Conservation (phyloP, 1,284 basidiomycete genomes). For the Cronartium quercuum region DNA sequence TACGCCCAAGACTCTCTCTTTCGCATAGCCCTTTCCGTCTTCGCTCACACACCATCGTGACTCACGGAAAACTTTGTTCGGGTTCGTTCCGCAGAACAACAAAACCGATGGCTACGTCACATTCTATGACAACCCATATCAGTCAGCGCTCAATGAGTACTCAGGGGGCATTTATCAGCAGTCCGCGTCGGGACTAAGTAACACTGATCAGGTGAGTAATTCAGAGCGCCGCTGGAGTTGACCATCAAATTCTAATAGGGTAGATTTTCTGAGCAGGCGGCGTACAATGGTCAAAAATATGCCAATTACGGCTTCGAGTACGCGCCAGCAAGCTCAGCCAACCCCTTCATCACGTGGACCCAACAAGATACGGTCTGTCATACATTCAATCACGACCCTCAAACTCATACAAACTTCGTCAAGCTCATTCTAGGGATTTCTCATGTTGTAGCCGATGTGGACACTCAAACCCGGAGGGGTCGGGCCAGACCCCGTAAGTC, state of each 20-base stretch:
- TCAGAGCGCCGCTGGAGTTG: background rate
- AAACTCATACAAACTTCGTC: constrained; percentile 56
- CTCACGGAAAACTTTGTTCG: constrained; percentile 42
- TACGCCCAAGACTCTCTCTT: constrained; percentile 36
- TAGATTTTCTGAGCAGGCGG: constrained; percentile 45
- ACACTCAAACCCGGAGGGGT: constrained; percentile 67
- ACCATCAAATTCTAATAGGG: background rate
- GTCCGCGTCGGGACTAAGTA: constrained; percentile 46
- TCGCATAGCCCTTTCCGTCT: constrained; percentile 41
- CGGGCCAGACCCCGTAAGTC: constrained; percentile 59
- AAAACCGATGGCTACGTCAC: constrained; percentile 39
- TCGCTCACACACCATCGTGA: background rate
- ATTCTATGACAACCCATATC: constrained; percentile 27
- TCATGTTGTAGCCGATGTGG: constrained; percentile 63
- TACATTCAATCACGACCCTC: constrained; percentile 48
- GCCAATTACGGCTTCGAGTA: constrained; percentile 62
- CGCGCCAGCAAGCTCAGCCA: constrained; percentile 10
- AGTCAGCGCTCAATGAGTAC: constrained; percentile 44
- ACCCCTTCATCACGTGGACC: constrained; percentile 38
- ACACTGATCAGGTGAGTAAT: constrained; percentile 41
- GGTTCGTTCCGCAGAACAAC: background rate
- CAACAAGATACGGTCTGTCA: constrained; percentile 40
- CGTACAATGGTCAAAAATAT: constrained; percentile 53
- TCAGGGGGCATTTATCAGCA: constrained; percentile 47
- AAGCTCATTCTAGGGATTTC: constrained; percentile 63